Evolutionary conservation across 2,329 filamentous ascomycete species (phyloP).

Genomic region (Pseudopyricularia cyperi): DNA sequence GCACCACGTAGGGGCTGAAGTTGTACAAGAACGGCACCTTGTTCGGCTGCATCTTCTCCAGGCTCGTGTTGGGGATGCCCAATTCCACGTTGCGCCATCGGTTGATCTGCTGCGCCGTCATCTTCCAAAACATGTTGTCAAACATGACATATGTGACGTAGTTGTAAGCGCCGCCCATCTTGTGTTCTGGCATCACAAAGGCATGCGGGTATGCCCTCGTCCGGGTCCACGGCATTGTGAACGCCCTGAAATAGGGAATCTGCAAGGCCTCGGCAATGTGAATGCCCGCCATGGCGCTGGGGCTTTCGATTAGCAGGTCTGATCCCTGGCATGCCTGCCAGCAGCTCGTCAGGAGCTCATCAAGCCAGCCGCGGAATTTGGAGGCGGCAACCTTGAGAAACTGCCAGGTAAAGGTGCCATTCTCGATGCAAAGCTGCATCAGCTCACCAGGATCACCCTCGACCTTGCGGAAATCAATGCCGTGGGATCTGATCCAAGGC

Average conservation of each 20-base stretch:
- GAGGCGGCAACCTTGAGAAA: conserved; percentile 79
- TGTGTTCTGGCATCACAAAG: conserved; percentile 83
- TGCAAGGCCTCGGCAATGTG: conserved; percentile 88
- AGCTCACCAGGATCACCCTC: conserved; percentile 87
- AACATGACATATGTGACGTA: conserved; percentile 93
- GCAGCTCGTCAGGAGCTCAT: conserved; percentile 69
- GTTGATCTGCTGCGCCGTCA: conserved; percentile 83
- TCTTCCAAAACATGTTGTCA: conserved; percentile 93
- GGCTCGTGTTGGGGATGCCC: conserved; percentile 62
- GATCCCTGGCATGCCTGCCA: conserved; percentile 76
- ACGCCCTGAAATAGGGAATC: conserved; percentile 93
- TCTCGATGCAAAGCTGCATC: conserved; percentile 92
- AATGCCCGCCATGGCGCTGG: conserved; percentile 93
- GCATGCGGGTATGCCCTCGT: conserved; percentile 94
- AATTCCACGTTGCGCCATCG: conserved; percentile 77
- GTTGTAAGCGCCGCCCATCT: conserved; percentile 92
- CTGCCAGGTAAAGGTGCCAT: conserved; percentile 89
- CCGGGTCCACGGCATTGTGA: conserved; percentile 97
- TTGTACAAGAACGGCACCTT: conserved; percentile 99
- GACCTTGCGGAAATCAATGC: conserved; percentile 81
- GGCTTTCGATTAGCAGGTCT: conserved; percentile 87
- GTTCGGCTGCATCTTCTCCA: conserved; percentile 89
- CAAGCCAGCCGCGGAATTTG: conserved; percentile 90
- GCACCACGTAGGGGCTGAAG: conserved; percentile 88
- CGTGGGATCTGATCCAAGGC: conserved; percentile 79